Base-by-base conservation (phyloP, 768 basidiomycete genomes). In the Royoungia palumana region DNA sequence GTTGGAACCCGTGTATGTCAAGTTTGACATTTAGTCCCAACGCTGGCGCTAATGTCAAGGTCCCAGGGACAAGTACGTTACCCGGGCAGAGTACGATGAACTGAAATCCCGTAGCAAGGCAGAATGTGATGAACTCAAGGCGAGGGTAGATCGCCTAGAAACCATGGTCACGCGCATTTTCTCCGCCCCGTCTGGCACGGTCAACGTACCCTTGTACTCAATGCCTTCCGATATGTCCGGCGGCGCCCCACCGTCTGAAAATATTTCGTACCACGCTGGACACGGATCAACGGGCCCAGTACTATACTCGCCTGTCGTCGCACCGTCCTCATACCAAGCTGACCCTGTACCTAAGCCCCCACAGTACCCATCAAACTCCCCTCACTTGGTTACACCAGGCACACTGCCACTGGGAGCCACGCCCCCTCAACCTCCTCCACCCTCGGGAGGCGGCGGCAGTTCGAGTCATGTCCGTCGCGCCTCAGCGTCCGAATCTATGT, bases 11-110 rank as follows among this genome's bases (percentile, higher is more conserved):
- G 78, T 84, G 85, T 91, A 72, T 70, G 87, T 73, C 9, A 8
- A 41, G 37, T 40, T 42, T 45, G 35, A 40, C 44, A 28, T 17
- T 36, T 44, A 21, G 28, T 17, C 36, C 32, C 35, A 24, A 10
- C 36, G 40, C 17, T 51, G 37, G 48, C 40, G 52, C 50, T 58
- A 37, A 66, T 35, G 11, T 40, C 44, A 20, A 46, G 37, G 24
- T 43, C 55, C 32, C 58, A 86, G 85, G 53, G 89, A 90, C 67
- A 90, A 89, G 69, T 89, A 88, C 65, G 87, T 89, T 49, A 83
- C 82, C 32, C 77, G 87, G 19, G 70, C 78, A 24, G 89, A 91
- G 58, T 86, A 85, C 60, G 87, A 91, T 41, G 85, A 87, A 19
- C 78, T 91, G 56, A 85, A 79, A 60, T 63, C 75, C 32, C 79